These are phyloP conservation scores for Neckera pumila DNA, from an alignment of 225 moss, liverwort and hornwort genomes.

Conservation along the genomic window DNA sequence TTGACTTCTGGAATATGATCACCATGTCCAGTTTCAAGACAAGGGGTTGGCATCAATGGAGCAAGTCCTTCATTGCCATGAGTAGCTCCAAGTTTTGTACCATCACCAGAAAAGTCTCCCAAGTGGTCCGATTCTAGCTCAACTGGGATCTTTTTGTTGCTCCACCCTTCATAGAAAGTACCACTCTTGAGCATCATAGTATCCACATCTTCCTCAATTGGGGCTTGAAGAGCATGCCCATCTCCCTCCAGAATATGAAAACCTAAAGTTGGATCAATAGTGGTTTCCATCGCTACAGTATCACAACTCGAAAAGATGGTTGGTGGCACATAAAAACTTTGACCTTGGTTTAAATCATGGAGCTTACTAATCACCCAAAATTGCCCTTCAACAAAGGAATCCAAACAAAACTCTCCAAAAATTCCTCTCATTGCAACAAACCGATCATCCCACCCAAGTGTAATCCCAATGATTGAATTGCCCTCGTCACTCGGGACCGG, in stretches of 20 bases:
- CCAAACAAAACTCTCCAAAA: background rate
- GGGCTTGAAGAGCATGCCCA: too few relatives aligned
- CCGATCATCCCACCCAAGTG: rapidly evolving
- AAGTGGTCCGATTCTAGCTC: rapidly evolving
- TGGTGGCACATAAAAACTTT: background rate
- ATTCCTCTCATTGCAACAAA: rapidly evolving
- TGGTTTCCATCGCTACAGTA: rapidly evolving
- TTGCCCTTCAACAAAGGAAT: rapidly evolving
- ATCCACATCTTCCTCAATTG: too few relatives aligned
- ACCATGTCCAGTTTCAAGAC: background rate
- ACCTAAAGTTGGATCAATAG: background rate
- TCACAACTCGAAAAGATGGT: background rate
- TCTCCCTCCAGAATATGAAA: background rate
- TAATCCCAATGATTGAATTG: background rate
- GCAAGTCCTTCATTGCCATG: background rate
- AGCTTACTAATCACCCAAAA: background rate
- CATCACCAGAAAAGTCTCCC: background rate
- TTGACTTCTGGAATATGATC: rapidly evolving
- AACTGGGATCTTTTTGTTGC: background rate
- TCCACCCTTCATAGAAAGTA: background rate
- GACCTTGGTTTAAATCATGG: background rate
- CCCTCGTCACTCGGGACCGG: background rate
- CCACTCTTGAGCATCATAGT: background rate
- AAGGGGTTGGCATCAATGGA: background rate
- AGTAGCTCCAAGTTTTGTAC: background rate